A percentile compares a stretch with the other conserved stretches of the same genome.
Evolutionary conservation across 257 asterid genomes (phyloP).

Genomic region (Fraxinus cuspidata): DNA sequence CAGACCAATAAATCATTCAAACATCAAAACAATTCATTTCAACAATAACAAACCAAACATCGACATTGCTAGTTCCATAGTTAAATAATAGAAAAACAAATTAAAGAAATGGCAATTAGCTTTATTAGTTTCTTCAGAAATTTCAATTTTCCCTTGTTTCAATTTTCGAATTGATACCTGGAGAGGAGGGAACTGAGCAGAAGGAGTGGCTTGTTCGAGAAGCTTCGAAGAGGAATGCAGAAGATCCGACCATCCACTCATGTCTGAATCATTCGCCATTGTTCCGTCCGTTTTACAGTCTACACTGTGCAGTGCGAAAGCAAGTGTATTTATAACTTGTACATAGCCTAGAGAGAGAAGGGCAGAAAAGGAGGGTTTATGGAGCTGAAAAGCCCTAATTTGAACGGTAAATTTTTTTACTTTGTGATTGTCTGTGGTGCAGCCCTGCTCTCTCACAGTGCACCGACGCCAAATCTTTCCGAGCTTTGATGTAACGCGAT

Average conservation of each 20-base stretch:
- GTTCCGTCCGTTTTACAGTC: slow-evolving; percentile 13
- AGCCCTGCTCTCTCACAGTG: neutral
- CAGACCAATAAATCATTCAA: slow-evolving; percentile 7
- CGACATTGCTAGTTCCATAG: neutral
- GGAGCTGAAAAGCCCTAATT: slow-evolving; percentile 55
- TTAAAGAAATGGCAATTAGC: neutral
- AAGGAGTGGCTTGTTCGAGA: slow-evolving; percentile 97
- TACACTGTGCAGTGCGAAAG: slow-evolving; percentile 10
- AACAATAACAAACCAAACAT: slow-evolving; percentile 11
- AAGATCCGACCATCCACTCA: slow-evolving; percentile 94
- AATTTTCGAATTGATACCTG: slow-evolving; percentile 50
- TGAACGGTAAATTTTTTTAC: slow-evolving; percentile 35
- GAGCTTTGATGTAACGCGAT: no score
- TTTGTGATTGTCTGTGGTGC: slow-evolving; percentile 28
- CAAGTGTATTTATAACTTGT: neutral
- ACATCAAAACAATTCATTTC: slow-evolving; percentile 2
- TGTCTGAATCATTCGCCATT: slow-evolving; percentile 82
- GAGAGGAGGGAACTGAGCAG: slow-evolving; percentile 95
- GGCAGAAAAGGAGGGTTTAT: slow-evolving; percentile 20
- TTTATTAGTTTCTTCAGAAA: neutral
- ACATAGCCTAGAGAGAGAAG: neutral
- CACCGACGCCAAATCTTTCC: neutral
- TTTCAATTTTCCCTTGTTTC: neutral
- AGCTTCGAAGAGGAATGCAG: slow-evolving; percentile 97
- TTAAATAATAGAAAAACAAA: neutral